phyloP scores from a whole-genome alignment of 192 early-diverging fungal genomes.

The Coemansia sp. region DNA sequence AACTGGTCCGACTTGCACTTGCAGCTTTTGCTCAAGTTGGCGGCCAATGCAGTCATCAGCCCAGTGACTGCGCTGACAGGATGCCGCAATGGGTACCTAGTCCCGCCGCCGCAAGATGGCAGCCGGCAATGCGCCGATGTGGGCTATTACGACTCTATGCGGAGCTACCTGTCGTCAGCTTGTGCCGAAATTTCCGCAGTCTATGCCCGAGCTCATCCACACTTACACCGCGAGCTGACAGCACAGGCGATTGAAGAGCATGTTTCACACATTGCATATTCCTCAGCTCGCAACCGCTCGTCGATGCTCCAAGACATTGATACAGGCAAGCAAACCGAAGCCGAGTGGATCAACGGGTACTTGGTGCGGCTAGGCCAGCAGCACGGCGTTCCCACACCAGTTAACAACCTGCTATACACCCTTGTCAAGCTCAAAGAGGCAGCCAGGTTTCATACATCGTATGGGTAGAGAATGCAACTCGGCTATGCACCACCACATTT shows the following conservation, averaged over 20 bases:
- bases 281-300: slow-evolving; percentile 50
- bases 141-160: slow-evolving; percentile 11
- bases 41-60: slow-evolving; percentile 65
- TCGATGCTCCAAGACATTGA: slow-evolving; percentile 55
- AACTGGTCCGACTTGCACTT: slow-evolving; percentile 51
- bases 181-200: slow-evolving; percentile 37
- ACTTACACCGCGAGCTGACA: slow-evolving; percentile 31
- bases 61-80: slow-evolving; percentile 61
- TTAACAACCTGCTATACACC: slow-evolving; percentile 35
- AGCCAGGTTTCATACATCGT: not conserved
- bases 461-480: not conserved
- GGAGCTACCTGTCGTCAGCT: slow-evolving; percentile 17
- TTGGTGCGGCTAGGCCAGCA: slow-evolving; percentile 49
- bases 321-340: slow-evolving; percentile 47
- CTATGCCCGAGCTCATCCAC: slow-evolving; percentile 39
- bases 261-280: slow-evolving; percentile 34
- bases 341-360: slow-evolving; percentile 60
- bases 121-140: slow-evolving; percentile 6
- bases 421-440: slow-evolving; percentile 45
- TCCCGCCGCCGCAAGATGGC: slow-evolving; percentile 13
- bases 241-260: slow-evolving; percentile 38
- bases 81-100: slow-evolving; percentile 56
- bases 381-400: slow-evolving; percentile 47
- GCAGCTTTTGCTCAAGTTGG: slow-evolving; percentile 57
- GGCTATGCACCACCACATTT: too few species aligned